Evolutionary conservation across 805 yeast species (phyloP).

Genomic region (Lipomyces japonicus): DNA sequence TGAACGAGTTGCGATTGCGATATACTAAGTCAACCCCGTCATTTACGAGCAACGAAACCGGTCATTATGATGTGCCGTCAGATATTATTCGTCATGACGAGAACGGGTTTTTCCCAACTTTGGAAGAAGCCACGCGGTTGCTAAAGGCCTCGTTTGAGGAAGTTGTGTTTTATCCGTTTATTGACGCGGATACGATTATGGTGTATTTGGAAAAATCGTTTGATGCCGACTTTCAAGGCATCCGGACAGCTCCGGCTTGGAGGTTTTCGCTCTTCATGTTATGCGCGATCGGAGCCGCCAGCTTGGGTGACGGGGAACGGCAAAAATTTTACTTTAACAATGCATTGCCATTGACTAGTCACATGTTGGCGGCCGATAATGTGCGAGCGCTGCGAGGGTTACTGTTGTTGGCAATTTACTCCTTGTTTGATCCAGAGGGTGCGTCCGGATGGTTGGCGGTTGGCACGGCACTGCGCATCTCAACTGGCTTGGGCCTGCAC

Average conservation of each 20-base stretch:
- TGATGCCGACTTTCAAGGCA: slow-evolving; percentile 6
- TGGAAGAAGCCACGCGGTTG: slow-evolving; percentile 11
- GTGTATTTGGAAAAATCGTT: slow-evolving; percentile 18
- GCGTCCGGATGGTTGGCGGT: slow-evolving; percentile 36
- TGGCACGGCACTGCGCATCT: slow-evolving; percentile 33
- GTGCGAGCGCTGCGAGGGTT: slow-evolving; percentile 15
- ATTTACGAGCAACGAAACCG: no score
- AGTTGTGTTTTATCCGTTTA: slow-evolving; percentile 15
- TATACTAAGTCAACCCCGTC: slow-evolving; percentile 4
- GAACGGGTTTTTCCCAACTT: slow-evolving; percentile 13
- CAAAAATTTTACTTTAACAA: slow-evolving; percentile 11
- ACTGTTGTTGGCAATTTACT: slow-evolving; percentile 26
- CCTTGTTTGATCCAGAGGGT: slow-evolving; percentile 32
- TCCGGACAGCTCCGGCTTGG: slow-evolving; percentile 16
- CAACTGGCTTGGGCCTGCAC: slow-evolving; percentile 33
- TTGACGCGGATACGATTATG: slow-evolving; percentile 13
- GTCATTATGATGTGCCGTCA: no score
- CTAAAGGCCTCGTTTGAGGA: slow-evolving; percentile 12
- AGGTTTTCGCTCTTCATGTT: slow-evolving; percentile 8
- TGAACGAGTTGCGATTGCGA: slow-evolving; percentile 8
- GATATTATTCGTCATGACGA: background rate
- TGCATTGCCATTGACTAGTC: slow-evolving; percentile 3
- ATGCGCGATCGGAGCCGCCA: slow-evolving; percentile 23
- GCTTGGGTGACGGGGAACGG: slow-evolving; percentile 10
- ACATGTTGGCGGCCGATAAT: slow-evolving; percentile 9